phyloP scores from a whole-genome alignment of 176 grass and related monocot species.

The Ampelocalamus luodianensis region DNA sequence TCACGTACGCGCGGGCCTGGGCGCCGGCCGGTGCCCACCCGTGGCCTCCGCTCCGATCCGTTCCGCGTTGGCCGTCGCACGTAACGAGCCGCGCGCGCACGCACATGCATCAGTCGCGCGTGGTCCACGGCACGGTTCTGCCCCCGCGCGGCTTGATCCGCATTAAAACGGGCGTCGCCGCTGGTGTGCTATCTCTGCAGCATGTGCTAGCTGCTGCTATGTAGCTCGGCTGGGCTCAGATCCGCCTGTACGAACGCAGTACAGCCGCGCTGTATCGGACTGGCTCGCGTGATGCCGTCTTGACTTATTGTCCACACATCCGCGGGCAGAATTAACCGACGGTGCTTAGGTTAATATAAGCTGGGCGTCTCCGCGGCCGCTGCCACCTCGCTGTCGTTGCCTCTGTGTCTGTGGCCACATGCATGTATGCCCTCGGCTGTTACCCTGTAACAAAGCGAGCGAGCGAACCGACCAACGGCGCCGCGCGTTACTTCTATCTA shows the following conservation, averaged over 20 bases:
- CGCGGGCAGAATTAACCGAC: too few relatives aligned
- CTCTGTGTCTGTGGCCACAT: background rate
- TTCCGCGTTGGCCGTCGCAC: too few relatives aligned
- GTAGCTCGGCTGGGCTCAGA: background rate
- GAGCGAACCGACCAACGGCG: background rate
- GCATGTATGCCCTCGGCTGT: conserved; percentile 7
- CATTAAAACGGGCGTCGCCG: background rate
- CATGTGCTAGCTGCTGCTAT: background rate
- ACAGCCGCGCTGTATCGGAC: conserved; percentile 16
- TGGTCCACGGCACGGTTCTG: background rate
- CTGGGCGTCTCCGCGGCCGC: background rate
- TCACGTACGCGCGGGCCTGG: too few relatives aligned
- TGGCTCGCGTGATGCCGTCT: conserved; percentile 46
- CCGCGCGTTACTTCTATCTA: background rate
- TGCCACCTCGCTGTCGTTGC: conserved; percentile 32
- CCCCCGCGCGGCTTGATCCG: background rate
- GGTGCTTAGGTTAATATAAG: background rate
- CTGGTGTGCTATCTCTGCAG: conserved; percentile 8
- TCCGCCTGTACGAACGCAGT: conserved; percentile 25
- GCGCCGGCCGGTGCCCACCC: too few relatives aligned
- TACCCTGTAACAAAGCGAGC: background rate
- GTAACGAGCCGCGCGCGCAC: too few relatives aligned
- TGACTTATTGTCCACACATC: conserved; percentile 26
- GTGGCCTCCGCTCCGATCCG: too few relatives aligned
- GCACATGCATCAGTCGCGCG: too few relatives aligned